Conservation (phyloP, 202 grass and related monocot genomes). For the Digitaria exilis region DNA sequence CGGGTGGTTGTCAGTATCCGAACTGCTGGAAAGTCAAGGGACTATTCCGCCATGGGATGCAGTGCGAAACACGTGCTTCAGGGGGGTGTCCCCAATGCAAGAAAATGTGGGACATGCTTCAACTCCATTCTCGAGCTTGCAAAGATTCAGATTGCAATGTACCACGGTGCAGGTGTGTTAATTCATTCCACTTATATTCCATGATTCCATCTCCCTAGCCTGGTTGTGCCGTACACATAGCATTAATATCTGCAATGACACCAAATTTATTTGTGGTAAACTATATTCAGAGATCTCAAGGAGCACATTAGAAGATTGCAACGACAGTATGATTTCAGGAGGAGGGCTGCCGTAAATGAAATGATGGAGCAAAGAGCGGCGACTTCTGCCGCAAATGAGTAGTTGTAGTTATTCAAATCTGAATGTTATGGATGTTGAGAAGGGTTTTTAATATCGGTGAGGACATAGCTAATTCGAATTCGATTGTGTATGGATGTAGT, state of each 20-base stretch:
- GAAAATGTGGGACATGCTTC: constrained; percentile 99
- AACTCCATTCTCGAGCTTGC: constrained; percentile 92
- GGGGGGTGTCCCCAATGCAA: constrained; percentile 92
- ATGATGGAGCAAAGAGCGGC: constrained; percentile 98
- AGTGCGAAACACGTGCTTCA: constrained; percentile 85
- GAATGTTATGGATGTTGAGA: no score
- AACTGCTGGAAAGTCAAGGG: constrained; percentile 98
- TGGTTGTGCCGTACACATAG: neutral
- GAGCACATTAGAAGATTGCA: constrained; percentile 94
- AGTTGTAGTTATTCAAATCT: no score
- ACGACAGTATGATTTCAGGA: constrained; percentile 89
- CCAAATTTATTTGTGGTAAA: constrained; percentile 40
- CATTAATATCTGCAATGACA: constrained; percentile 20
- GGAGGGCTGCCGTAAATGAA: constrained; percentile 98
- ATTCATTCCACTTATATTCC: constrained; percentile 7
- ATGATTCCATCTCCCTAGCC: neutral
- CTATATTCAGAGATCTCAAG: constrained; percentile 83
- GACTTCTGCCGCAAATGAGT: constrained; percentile 67
- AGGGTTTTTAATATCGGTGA: no score
- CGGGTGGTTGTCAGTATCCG: constrained; percentile 87
- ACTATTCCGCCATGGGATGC: constrained; percentile 91
- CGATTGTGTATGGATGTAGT: no score
- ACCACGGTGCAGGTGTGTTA: constrained; percentile 91
- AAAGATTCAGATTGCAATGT: constrained; percentile 90
- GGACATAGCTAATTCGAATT: no score